Evolutionary conservation across 768 basidiomycete species (phyloP).

Genomic region (Leccinum disarticulatum): DNA sequence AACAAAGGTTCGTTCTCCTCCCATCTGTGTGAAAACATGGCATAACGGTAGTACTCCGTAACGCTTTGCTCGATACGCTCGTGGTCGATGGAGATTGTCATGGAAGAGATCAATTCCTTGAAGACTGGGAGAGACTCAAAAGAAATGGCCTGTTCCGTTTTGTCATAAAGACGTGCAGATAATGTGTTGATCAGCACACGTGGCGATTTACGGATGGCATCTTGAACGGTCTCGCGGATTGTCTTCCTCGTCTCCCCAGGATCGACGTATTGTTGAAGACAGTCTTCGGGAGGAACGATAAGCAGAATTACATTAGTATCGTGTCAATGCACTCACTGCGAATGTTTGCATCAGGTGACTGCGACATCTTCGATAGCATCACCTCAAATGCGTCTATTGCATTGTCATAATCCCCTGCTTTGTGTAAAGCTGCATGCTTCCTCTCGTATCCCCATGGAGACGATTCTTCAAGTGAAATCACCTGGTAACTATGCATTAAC

Average conservation of each 20-base stretch:
- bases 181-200: background rate
- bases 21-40: background rate
- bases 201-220: background rate
- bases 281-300: background rate
- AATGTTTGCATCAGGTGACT: no score
- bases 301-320: background rate
- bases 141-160: background rate
- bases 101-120: background rate
- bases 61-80: background rate
- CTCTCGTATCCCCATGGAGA: conserved; percentile 2
- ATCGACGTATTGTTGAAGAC: background rate
- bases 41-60: background rate
- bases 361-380: no score
- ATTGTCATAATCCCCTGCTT: no score
- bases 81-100: background rate
- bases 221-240: background rate
- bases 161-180: background rate
- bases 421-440: no score
- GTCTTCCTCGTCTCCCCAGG: no score
- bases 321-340: no score
- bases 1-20: no score
- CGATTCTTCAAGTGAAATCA: conserved; percentile 1
- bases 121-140: background rate
- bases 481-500: background rate
- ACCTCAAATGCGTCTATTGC: no score